phyloP scores from a whole-genome alignment of 495 filamentous ascomycete genomes.

The Podospora didyma region DNA sequence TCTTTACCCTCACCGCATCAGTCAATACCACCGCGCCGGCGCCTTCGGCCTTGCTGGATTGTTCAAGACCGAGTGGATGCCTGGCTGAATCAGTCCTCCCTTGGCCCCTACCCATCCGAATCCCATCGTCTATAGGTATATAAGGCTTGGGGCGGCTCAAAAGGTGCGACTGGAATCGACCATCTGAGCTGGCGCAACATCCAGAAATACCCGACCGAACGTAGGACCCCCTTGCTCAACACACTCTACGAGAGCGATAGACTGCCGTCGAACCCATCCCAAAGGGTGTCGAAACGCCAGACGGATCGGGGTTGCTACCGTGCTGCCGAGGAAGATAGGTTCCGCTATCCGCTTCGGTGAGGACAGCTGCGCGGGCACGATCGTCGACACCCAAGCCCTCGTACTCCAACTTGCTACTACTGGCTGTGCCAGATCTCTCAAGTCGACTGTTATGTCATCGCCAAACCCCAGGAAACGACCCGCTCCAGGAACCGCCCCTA shows the following conservation, averaged over 20 bases:
- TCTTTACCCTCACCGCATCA: not conserved
- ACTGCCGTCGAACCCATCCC: not conserved
- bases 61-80: not conserved
- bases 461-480: conserved; percentile 66
- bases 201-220: not conserved
- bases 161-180: conserved; percentile 1
- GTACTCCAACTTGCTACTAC: not conserved
- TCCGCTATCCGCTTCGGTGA: not conserved
- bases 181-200: not conserved
- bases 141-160: not conserved
- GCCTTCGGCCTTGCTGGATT: not conserved
- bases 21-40: not conserved
- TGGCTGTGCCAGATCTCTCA: not conserved
- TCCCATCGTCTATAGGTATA: conserved; percentile 10
- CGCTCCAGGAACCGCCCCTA: conserved; percentile 64
- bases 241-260: not conserved
- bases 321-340: not conserved
- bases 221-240: not conserved
- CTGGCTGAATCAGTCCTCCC: not conserved
- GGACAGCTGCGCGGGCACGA: not conserved
- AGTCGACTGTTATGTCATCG: conserved; percentile 38
- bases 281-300: not conserved
- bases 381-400: not conserved
- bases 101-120: not conserved
- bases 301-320: not conserved